Evolutionary conservation across 2,329 filamentous ascomycete genomes (phyloP).

Genomic region (Colletotrichum sp.): DNA sequence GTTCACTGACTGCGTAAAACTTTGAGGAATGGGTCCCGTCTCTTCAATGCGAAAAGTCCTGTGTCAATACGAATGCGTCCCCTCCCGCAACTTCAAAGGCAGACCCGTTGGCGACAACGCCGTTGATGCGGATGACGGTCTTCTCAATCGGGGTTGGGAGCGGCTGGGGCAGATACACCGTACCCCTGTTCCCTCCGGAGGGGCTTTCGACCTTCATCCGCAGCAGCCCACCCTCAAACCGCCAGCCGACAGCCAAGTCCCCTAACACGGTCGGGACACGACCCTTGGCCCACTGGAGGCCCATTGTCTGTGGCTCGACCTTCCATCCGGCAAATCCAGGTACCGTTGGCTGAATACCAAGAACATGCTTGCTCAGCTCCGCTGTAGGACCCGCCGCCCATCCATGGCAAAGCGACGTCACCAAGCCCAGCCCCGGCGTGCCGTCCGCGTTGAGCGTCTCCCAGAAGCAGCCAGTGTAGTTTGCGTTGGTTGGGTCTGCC

Average conservation of each 20-base stretch:
- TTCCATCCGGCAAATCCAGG: constrained; percentile 27
- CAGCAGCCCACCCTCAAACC: not conserved
- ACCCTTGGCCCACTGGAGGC: constrained; percentile 20
- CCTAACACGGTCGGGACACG: not conserved
- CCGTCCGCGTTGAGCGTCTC: constrained; percentile 29
- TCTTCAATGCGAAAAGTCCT: constrained; percentile 21
- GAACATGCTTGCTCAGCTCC: constrained; percentile 26
- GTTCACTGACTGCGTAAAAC: no score
- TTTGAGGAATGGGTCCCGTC: no score
- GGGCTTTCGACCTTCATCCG: constrained; percentile 8
- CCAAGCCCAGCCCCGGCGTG: constrained; percentile 26
- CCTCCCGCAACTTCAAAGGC: not conserved
- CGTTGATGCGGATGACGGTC: not conserved
- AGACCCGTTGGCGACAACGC: not conserved
- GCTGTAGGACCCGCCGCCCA: constrained; percentile 37
- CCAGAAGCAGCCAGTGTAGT: constrained; percentile 35
- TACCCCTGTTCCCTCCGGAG: not conserved
- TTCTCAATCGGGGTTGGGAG: not conserved
- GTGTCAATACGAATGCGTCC: constrained; percentile 5
- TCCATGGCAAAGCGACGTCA: constrained; percentile 36
- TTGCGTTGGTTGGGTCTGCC: constrained; percentile 25
- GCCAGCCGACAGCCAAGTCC: not conserved
- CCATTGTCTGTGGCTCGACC: constrained; percentile 24
- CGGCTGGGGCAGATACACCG: not conserved
- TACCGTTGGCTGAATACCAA: constrained; percentile 26